Evolutionary conservation across 1,139 yeast species (phyloP), one percentile per base, ranked within the genome.

Genomic region (Blastobotrys buckinghamii): DNA sequence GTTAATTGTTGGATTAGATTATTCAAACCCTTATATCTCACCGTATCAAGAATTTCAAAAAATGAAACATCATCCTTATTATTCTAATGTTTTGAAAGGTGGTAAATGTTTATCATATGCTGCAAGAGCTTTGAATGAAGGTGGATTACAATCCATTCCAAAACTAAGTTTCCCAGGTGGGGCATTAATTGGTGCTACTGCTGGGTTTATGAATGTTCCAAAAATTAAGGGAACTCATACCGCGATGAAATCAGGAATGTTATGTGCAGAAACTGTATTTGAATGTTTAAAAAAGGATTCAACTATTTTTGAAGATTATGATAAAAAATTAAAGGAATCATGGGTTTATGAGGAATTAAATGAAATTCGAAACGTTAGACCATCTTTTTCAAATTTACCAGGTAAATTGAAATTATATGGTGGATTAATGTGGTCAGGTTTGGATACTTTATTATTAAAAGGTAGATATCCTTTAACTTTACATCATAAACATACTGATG

Each of bases 161-260:
- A 78, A 83, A 63, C 75, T 92, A 53, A 73, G 82, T 55, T 92
- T 92, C 77, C 97, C 97, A 6, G 98, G 98, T 48, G 98, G 98
- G 48, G 82, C 89, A 6, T 71, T 92, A 26, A 92, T 92, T 38
- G 98, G 98, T 30, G 94, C 96, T 54, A 73, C 94, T 47, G 98
- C 98, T 8, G 98, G 98, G 0, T 90, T 92, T 66, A 78, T 92
- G 76, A 92, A 92, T 65, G 97, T 92, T 41, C 97, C 98, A 41
- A 92, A 92, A 66, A 85, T 92, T 61, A 92, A 92, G 70, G 98
- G 98, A n/a, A 84, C 97, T 0, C 98, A 92, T 65, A 90, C 97
- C 0, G 97, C 98, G 2, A 85, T 92, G 79, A 92, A 90, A 66
- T 77, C 94, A 10, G 98, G 97, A 34, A 83, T 92, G 75, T 70